phyloP scores from a whole-genome alignment of 192 early-diverging fungal genomes.

The Linnemannia hyalina region DNA sequence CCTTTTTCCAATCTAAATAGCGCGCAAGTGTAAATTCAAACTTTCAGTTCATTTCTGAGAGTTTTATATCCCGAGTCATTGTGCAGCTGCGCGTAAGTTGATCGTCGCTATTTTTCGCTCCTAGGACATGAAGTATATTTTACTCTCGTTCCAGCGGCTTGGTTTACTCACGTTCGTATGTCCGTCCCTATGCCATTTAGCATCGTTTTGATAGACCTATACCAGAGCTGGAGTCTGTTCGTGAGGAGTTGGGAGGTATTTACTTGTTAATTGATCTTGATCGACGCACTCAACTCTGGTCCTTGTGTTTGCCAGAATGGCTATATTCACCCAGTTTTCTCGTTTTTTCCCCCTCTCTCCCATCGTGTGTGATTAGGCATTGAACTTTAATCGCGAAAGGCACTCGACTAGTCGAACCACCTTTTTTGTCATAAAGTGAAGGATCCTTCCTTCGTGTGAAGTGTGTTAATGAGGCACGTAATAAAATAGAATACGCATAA shows the following conservation, averaged over 20 bases:
- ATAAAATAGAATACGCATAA: slow-evolving; percentile 1
- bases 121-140: neutral
- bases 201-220: slow-evolving; percentile 83
- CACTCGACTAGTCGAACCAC: neutral
- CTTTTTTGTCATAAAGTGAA: neutral
- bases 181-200: slow-evolving; percentile 61
- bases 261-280: neutral
- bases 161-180: slow-evolving; percentile 50
- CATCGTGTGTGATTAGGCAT: neutral
- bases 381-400: neutral
- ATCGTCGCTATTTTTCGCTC: neutral
- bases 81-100: slow-evolving; percentile 39
- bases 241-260: slow-evolving; percentile 65
- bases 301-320: neutral
- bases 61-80: slow-evolving; percentile 56
- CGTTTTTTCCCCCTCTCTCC: neutral
- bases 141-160: slow-evolving; percentile 47
- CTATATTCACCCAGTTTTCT: neutral
- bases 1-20: neutral
- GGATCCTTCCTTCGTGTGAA: neutral
- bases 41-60: slow-evolving; percentile 56
- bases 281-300: neutral
- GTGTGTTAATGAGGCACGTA: neutral
- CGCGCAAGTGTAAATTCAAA: slow-evolving; percentile 53
- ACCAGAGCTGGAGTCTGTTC: slow-evolving; percentile 78